Base-by-base conservation (phyloP, 2,329 filamentous ascomycete genomes). In the Ceratocystis smalleyi region DNA sequence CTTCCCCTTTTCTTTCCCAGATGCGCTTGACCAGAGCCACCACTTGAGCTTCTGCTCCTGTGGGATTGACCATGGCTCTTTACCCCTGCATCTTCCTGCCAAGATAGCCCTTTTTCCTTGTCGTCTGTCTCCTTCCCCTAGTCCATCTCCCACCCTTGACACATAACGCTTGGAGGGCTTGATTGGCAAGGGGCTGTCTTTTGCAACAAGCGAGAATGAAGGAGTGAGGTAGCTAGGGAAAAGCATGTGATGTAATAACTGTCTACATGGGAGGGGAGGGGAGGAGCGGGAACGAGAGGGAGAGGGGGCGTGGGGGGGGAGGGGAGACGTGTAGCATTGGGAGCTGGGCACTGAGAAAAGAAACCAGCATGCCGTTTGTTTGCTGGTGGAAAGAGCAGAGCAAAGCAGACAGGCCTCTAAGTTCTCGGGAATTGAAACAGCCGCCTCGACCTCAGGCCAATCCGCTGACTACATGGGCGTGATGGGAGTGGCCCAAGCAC, bases 181-280 rank as follows among this genome's bases (percentile, higher is more conserved):
- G 54, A 57, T 57, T 57, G 54, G 54, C 27, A 57, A 35, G 54
- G 54, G 54, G 30, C 5, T 5, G 15, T 30, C 24, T 32, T 35
- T 57, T 57, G 24, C 19, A 57, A 57, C 30, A 57, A 57, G 54
- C 27, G 54, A 57, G 54, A 57, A 57, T 57, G 30, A 57, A 57
- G 54, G 54, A 57, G 15, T 24, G n/a, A 57, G 54, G 17, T 8
- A 55, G n/a, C 54, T n/a, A 30, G 51, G 12, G 5, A 27, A 30
- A 30, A 57, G 54, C 30, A 35, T 57, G 54, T 57, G 54, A 32
- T 57, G 54, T 35, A 30, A 57, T 57, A 2, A 40, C 35, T 35
- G 32, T 35, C 32, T 55, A 30, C 2, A 32, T 7, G n/a, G n/a
- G 51, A 32, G 51, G 51, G 19, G 51, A 17, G 49, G 49, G 17